phyloP scores from a whole-genome alignment of 202 grass and related monocot species.

The Carex arenaria region DNA sequence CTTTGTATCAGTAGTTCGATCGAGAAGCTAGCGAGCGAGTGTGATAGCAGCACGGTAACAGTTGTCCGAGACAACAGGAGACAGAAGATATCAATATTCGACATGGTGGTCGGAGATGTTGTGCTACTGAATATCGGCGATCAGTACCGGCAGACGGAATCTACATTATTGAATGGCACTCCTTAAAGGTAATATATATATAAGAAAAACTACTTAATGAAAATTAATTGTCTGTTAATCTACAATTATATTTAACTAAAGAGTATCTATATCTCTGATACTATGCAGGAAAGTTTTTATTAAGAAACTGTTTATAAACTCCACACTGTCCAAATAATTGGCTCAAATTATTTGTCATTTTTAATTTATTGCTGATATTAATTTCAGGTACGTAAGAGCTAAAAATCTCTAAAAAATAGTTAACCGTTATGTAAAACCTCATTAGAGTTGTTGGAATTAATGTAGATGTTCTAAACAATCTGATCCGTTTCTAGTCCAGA shows the following conservation, averaged over 20 bases:
- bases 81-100: conserved; percentile 44
- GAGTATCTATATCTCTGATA: no score
- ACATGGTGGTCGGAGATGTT: conserved; percentile 63
- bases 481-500: no score
- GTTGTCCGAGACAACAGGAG: conserved; percentile 40
- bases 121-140: conserved; percentile 65
- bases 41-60: conserved; percentile 31
- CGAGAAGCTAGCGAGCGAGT: conserved; percentile 31
- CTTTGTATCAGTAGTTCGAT: conserved; percentile 29
- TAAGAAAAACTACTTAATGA: background rate
- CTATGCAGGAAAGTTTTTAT: no score
- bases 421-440: no score
- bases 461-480: no score
- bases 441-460: no score
- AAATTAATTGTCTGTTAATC: background rate
- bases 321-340: no score
- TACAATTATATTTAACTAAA: background rate
- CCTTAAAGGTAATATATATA: conserved; percentile 33
- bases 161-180: conserved; percentile 42
- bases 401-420: no score
- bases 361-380: no score
- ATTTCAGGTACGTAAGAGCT: no score
- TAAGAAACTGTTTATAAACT: no score
- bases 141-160: conserved; percentile 62
- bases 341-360: no score